Base-by-base conservation (phyloP, 2,329 filamentous ascomycete species). In the Trichoderma afroharzianum region DNA sequence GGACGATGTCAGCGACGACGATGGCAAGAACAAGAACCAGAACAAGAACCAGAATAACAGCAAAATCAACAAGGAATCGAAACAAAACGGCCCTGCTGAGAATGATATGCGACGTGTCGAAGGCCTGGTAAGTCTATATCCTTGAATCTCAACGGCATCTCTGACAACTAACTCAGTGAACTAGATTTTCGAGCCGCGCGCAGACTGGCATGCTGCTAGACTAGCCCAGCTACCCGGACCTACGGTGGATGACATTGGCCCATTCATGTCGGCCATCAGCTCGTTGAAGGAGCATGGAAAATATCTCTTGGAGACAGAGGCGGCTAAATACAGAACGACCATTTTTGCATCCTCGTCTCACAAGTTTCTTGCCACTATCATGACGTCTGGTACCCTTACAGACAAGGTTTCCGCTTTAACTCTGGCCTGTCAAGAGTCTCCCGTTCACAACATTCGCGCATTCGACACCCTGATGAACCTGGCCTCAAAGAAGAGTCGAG, bases 331-430 rank as follows among this genome's bases (percentile, higher is more conserved):
- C 82, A 87, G 87, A 70, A 88, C 90, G 30, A 91, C 93, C 75
- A 84, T 92, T 70, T 90, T 93, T 7, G 90, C 93, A 64, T 94
- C 93, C 30, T 96, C 95, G 3, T 95, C 95, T 53, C 93, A 97
- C 82, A 97, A 95, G 80, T 99, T 99, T 85, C 91, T 98, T 86
- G 93, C 95, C 1, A 97, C 94, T 21, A 98, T 99, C 80, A 98
- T 98, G 93, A 86, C 94, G 11, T 97, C 95, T 2, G 96, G 96
- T 85, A 99, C 97, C 11, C 88, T 98, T 76, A 97, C 94, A 70
- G 96, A 99, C 81, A 98, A 98, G 81, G 92, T 98, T 57, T 99
- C 96, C 3, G 97, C 96, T 4, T 85, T 99, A 78, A 99, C 96
- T 5, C 86, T 99, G 76, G 92, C 96, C 70, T 91, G 98, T 14